A percentile compares a stretch with the other conserved stretches of the same genome.
phyloP scores from a whole-genome alignment of 2,329 filamentous ascomycete genomes.

The Ambrosiella cleistominuta region DNA sequence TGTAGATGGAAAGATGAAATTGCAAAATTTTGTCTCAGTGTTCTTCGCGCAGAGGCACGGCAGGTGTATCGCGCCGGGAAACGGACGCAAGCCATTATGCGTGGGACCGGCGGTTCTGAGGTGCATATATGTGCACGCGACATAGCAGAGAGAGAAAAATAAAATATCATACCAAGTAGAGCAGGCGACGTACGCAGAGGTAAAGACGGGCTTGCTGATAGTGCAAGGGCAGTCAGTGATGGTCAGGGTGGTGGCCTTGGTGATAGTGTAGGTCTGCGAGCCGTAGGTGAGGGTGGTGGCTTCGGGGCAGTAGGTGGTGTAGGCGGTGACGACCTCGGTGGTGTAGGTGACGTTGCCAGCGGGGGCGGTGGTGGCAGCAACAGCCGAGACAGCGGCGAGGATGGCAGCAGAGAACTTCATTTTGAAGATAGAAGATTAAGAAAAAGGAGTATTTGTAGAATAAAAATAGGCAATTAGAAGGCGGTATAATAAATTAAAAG shows the following conservation, averaged over 20 bases:
- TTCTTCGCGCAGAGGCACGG: not conserved
- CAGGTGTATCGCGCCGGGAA: not conserved
- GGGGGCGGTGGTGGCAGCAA: slow-evolving; percentile 18
- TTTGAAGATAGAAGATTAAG: slow-evolving; percentile 31
- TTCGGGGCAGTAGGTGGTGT: slow-evolving; percentile 56
- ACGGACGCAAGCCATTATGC: not conserved
- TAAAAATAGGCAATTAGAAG: slow-evolving; percentile 26
- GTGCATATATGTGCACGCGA: not conserved
- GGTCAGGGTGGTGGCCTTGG: slow-evolving; percentile 49
- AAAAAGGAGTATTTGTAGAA: slow-evolving; percentile 22
- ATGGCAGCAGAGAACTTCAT: slow-evolving; percentile 45
- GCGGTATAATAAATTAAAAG: slow-evolving; percentile 11
- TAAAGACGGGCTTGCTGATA: slow-evolving; percentile 39
- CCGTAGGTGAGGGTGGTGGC: slow-evolving; percentile 47
- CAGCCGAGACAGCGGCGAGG: slow-evolving; percentile 33
- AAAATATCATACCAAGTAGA: slow-evolving; percentile 29
- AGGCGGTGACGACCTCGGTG: slow-evolving; percentile 48
- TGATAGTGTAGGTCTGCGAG: slow-evolving; percentile 51
- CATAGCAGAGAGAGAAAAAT: not conserved
- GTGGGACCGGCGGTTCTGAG: not conserved
- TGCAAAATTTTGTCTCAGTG: not conserved
- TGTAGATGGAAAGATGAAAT: not conserved
- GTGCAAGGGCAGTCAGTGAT: slow-evolving; percentile 59
- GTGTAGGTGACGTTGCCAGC: slow-evolving; percentile 34
- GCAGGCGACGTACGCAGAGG: slow-evolving; percentile 35